These are phyloP conservation scores for Leccinum subgranulosum DNA, from an alignment of 768 basidiomycete species.

Conservation along the genomic window DNA sequence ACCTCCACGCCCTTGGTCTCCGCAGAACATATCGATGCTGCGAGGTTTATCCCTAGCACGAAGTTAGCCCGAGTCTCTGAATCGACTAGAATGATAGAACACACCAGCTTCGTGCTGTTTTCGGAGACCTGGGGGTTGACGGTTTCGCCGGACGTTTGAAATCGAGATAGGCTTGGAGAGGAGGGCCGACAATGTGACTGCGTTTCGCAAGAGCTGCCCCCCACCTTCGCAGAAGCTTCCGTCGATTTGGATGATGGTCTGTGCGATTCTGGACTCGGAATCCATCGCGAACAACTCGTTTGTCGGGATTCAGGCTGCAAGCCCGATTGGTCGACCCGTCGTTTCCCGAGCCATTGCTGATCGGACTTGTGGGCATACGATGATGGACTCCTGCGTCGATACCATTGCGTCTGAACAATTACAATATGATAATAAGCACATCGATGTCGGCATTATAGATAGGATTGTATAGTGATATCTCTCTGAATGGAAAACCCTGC, in stretches of 20 bases:
- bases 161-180: constrained; percentile 59
- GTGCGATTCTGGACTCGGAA: constrained; percentile 2
- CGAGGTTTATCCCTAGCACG: constrained; percentile 58
- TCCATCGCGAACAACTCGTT: not conserved
- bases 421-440: constrained; percentile 10
- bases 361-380: not conserved
- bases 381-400: not conserved
- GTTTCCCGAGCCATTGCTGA: not conserved
- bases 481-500: constrained; percentile 2
- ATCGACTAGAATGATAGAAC: not conserved
- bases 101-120: constrained; percentile 70
- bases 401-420: not conserved
- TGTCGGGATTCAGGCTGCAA: not conserved
- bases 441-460: constrained; percentile 7
- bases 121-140: constrained; percentile 63
- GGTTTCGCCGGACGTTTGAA: constrained; percentile 54
- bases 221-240: constrained; percentile 53
- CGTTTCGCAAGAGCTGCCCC: constrained; percentile 71
- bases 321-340: not conserved
- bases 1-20: constrained; percentile 51
- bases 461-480: constrained; percentile 13
- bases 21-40: constrained; percentile 57
- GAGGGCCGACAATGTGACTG: constrained; percentile 63
- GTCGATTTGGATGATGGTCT: constrained; percentile 32
- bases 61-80: not conserved